Percentiles rank a stretch among this genome's conserved stretches.
phyloP scores from a whole-genome alignment of 2,329 filamentous ascomycete species.

The Aspergillus fructus region DNA sequence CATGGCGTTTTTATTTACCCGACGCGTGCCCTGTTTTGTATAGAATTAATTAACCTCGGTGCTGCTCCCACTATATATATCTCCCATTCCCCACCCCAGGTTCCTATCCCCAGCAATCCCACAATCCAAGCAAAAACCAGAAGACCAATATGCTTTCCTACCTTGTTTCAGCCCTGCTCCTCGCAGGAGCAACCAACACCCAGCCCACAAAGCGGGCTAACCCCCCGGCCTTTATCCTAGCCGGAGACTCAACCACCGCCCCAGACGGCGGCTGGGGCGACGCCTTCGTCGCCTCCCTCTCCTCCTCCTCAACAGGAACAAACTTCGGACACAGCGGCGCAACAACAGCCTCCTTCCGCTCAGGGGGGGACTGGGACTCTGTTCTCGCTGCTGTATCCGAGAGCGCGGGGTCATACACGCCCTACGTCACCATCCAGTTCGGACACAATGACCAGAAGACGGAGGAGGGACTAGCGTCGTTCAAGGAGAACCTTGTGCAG shows the following conservation, averaged over 20 bases:
- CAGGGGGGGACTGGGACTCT: slow-evolving; percentile 11
- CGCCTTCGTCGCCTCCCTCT: slow-evolving; percentile 6
- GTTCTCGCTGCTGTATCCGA: neutral
- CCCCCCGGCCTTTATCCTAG: slow-evolving; percentile 11
- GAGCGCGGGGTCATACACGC: slow-evolving; percentile 1
- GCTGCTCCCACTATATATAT: no score
- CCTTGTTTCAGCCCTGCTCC: neutral
- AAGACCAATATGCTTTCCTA: neutral
- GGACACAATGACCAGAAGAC: slow-evolving; percentile 18
- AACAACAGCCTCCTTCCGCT: slow-evolving; percentile 10
- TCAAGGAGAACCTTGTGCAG: slow-evolving; percentile 6
- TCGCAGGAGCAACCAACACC: neutral
- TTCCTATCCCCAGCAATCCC: no score
- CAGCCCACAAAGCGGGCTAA: neutral
- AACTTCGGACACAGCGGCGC: slow-evolving; percentile 14
- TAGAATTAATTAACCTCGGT: no score
- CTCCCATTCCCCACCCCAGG: no score
- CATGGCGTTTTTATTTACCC: neutral
- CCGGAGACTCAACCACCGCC: slow-evolving; percentile 16
- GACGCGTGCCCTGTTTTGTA: neutral
- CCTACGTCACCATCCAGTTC: slow-evolving; percentile 17
- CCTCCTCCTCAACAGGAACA: slow-evolving; percentile 5
- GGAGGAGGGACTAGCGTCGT: slow-evolving; percentile 1
- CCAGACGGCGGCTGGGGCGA: slow-evolving; percentile 14
- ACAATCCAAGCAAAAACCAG: neutral